Evolutionary conservation across 1,284 basidiomycete genomes (phyloP).

Genomic region (Puccinia novopanici): DNA sequence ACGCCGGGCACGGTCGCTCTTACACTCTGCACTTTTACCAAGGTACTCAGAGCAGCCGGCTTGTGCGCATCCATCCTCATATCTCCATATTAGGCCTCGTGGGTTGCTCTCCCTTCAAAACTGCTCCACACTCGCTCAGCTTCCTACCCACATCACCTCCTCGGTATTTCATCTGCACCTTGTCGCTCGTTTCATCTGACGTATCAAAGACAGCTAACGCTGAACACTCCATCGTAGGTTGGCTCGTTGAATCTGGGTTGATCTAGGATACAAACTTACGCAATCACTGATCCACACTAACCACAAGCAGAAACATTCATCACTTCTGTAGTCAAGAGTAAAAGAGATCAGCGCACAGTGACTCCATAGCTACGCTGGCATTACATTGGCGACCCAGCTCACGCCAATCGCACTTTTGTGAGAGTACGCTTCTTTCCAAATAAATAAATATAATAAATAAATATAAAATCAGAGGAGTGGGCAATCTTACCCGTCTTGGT

Average conservation of each 20-base stretch:
- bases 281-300: neutral
- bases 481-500: neutral
- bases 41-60: too few species aligned
- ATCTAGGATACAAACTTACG: neutral
- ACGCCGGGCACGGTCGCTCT: too few species aligned
- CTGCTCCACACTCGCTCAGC: neutral
- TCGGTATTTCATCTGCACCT: too few species aligned
- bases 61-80: neutral
- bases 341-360: slow-evolving; percentile 14
- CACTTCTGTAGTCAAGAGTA: neutral
- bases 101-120: neutral
- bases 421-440: neutral
- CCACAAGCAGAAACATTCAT: neutral
- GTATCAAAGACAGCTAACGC: neutral
- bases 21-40: too few species aligned
- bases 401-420: neutral
- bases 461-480: neutral
- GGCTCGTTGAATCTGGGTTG: slow-evolving; percentile 1
- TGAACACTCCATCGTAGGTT: slow-evolving; percentile 11
- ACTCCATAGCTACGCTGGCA: slow-evolving; percentile 5
- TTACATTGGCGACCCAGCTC: slow-evolving; percentile 1
- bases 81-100: neutral
- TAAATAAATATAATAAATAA: neutral
- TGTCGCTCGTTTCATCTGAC: neutral
- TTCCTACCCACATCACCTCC: neutral